Base-by-base conservation (phyloP, 106 monocot species). In the Amphibolis antarctica region DNA sequence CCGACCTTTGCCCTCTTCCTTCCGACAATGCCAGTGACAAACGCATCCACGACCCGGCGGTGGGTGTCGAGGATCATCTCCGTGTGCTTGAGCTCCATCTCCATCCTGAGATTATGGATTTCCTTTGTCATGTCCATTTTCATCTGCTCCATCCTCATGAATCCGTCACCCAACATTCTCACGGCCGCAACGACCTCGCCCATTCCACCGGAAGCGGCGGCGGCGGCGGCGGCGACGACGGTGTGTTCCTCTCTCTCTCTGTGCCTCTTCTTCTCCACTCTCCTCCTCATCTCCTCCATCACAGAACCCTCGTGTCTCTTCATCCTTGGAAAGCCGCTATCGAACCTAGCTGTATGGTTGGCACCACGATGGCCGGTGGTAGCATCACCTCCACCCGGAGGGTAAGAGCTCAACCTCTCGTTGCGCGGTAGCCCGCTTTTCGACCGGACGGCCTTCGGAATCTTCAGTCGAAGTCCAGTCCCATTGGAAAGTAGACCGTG, bases 81-180 rank as follows among this genome's bases (percentile, higher is more conserved):
- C 5, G 86, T 91, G 24, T 90, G 71, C 66, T 85, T 87, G 42
- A 91, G 69, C 80, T 98, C 84, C 82, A 79, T 82, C 46, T 98
- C 90, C 90, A 90, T 90, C 73, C 84, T 78, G 73, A 67, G 62
- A 82, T 77, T 78, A 72, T 98, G 87, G 47, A 84, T 82, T 71
- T 98, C 82, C 67, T 75, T 78, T 6, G 75, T 76, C 84, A 81
- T 81, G 60, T 98, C 96, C 96, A 98, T 87, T 78, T 90, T 98
- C 84, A 78, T 80, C 76, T 80, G 76, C 82, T 98, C 90, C 77
- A 85, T 82, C 62, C 82, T 77, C 76, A 98, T 51, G 60, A 85
- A 90, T 55, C 86, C 84, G n/a, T 91, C 90, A 3, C 86, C 84
- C 44, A 98, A 66, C 57, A 62, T 68, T 76, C 76, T 75, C 48